Percentiles rank a stretch among this genome's conserved stretches.
These are phyloP conservation scores for Boletus semigastroideus DNA, from an alignment of 1,284 basidiomycete species.

Conservation along the genomic window DNA sequence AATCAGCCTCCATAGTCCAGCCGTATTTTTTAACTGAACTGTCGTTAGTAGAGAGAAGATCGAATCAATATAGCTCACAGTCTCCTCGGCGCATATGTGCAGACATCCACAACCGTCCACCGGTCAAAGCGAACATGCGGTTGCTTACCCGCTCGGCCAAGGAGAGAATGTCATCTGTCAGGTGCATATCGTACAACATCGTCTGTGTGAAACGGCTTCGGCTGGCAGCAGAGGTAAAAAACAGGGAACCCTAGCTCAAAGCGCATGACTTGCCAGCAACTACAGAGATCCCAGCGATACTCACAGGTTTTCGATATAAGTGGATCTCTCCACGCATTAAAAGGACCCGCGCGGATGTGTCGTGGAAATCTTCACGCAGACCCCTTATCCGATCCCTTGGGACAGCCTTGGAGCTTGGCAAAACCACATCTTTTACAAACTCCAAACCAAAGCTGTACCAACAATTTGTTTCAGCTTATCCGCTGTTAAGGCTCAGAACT, in stretches of 20 bases:
- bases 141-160: conserved; percentile 29
- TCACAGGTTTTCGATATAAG: conserved; percentile 40
- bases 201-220: conserved; percentile 34
- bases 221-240: conserved; percentile 38
- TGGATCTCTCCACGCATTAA: conserved; percentile 44
- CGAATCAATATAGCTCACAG: no score
- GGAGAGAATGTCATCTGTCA: conserved; percentile 30
- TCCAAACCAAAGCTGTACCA: conserved; percentile 38
- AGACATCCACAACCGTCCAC: no score
- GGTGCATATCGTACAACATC: conserved; percentile 36
- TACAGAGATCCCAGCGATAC: conserved; percentile 11
- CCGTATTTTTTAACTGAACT: no score
- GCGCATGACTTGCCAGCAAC: background rate
- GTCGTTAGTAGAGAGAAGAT: no score
- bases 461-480: background rate
- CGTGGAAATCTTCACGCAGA: conserved; percentile 40
- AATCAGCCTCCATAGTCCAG: no score
- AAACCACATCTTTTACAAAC: conserved; percentile 40
- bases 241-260: conserved; percentile 35
- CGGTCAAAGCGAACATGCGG: no score
- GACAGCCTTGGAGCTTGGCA: conserved; percentile 37
- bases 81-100: no score
- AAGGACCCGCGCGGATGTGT: conserved; percentile 37
- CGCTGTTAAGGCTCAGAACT: background rate
- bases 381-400: conserved; percentile 36